Percentiles rank a stretch among this genome's conserved stretches.
These are phyloP conservation scores for Plectranthus barbatus DNA, from an alignment of 257 asterid species.

Conservation along the genomic window DNA sequence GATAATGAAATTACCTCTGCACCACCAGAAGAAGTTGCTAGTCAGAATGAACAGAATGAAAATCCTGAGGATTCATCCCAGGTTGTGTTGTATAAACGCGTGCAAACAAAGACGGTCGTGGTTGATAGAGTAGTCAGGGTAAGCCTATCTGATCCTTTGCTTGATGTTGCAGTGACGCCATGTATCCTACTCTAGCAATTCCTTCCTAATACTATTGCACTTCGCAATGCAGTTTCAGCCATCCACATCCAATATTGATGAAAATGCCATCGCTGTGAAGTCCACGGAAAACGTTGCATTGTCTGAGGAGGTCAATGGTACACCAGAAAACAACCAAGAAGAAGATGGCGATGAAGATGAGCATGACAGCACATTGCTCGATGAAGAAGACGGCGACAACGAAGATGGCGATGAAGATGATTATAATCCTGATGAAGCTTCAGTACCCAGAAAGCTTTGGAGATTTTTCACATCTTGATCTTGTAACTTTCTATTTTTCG, in stretches of 20 bases:
- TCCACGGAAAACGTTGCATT: constrained; percentile 20
- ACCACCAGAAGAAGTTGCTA: constrained; percentile 26
- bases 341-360: constrained; percentile 28
- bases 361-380: constrained; percentile 10
- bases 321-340: constrained; percentile 35
- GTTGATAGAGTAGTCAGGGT: constrained; percentile 39
- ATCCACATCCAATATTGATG: constrained; percentile 16
- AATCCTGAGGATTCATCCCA: constrained; percentile 28
- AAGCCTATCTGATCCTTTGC: constrained; percentile 13
- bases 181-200: neutral
- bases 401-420: constrained; percentile 26
- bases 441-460: constrained; percentile 67
- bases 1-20: constrained; percentile 43
- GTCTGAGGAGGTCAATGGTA: constrained; percentile 37
- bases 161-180: neutral
- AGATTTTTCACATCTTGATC: constrained; percentile 70
- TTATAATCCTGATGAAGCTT: constrained; percentile 47
- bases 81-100: constrained; percentile 21
- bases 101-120: constrained; percentile 24
- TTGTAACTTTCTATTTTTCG: neutral
- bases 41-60: constrained; percentile 16
- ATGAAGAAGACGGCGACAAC: constrained; percentile 18
- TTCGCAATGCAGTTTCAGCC: constrained; percentile 36
- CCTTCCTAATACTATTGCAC: neutral
- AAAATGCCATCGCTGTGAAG: constrained; percentile 14